phyloP scores from a whole-genome alignment of 768 basidiomycete genomes.

The Pholiota molesta region DNA sequence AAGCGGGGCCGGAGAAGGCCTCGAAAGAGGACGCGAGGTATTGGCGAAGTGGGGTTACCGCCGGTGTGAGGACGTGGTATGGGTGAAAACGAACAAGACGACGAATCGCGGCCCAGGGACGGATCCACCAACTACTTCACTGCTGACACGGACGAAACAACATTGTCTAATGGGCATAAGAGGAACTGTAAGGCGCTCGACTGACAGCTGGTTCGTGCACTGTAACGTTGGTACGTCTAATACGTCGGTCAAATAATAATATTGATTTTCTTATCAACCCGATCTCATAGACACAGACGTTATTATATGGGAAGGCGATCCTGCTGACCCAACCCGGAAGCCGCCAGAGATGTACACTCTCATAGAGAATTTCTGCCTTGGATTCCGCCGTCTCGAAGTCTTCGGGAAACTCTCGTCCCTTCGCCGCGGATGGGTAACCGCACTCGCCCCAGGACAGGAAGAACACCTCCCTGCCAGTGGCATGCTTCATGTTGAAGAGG shows the following conservation, averaged over 20 bases:
- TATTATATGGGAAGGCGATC: conserved; percentile 94
- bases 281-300: conserved; percentile 82
- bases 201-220: conserved; percentile 96
- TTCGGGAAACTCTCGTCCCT: conserved; percentile 77
- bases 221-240: conserved; percentile 86
- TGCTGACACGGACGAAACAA: conserved; percentile 90
- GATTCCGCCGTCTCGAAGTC: conserved; percentile 86
- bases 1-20: conserved; percentile 83
- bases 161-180: conserved; percentile 98
- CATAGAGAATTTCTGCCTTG: conserved; percentile 97
- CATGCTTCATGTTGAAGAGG: conserved; percentile 40
- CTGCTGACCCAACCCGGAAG: conserved; percentile 78
- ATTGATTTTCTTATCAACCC: not conserved
- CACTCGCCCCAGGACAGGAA: conserved; percentile 67
- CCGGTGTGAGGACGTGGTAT: conserved; percentile 97
- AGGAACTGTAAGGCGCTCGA: conserved; percentile 93
- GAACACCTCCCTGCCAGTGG: conserved; percentile 44
- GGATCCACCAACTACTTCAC: conserved; percentile 82
- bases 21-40: conserved; percentile 90
- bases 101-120: conserved; percentile 78
- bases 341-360: conserved; percentile 96
- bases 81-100: conserved; percentile 89
- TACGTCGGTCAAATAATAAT: not conserved
- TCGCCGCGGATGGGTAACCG: conserved; percentile 93
- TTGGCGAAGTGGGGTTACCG: conserved; percentile 94